Percentiles rank a stretch among this genome's conserved stretches.
Conservation (phyloP, 371 early-diverging fungal species). For the Phascolomyces articulosus region DNA sequence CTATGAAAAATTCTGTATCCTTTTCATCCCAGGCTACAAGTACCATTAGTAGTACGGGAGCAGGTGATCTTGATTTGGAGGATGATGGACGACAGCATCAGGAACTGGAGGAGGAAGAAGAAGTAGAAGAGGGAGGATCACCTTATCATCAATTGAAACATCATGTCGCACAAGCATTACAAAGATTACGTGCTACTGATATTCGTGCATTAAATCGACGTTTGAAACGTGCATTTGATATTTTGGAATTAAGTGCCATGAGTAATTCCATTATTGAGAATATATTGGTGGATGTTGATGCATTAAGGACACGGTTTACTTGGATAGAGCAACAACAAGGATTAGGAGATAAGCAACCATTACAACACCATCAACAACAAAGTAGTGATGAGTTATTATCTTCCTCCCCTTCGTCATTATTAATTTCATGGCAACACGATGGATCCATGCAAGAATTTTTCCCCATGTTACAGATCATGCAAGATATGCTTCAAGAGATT, state of each 20-base stretch:
- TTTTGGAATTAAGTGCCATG: constrained; percentile 71
- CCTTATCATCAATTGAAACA: constrained; percentile 20
- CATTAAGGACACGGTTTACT: constrained; percentile 51
- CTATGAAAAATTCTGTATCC: constrained; percentile 22
- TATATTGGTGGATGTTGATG: constrained; percentile 61
- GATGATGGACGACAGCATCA: neutral
- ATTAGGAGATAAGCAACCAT: neutral
- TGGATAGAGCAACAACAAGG: constrained; percentile 34
- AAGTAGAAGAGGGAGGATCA: neutral
- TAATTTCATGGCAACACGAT: constrained; percentile 22
- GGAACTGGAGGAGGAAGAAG: neutral
- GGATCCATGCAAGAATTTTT: constrained; percentile 51
- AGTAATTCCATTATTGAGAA: constrained; percentile 77
- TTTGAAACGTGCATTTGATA: constrained; percentile 67
- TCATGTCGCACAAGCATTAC: constrained; percentile 29
- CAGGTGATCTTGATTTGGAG: too few relatives aligned
- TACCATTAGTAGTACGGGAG: neutral
- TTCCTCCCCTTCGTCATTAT: too few relatives aligned
- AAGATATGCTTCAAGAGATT: constrained; percentile 66
- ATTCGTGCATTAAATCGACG: constrained; percentile 64
- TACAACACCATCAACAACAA: too few relatives aligned
- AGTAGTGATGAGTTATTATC: too few relatives aligned
- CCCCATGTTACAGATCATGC: constrained; percentile 59
- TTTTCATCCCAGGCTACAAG: constrained; percentile 14
- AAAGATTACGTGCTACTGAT: constrained; percentile 58